phyloP scores from a whole-genome alignment of 148 eudicot genomes.

The Limonium bicolor region DNA sequence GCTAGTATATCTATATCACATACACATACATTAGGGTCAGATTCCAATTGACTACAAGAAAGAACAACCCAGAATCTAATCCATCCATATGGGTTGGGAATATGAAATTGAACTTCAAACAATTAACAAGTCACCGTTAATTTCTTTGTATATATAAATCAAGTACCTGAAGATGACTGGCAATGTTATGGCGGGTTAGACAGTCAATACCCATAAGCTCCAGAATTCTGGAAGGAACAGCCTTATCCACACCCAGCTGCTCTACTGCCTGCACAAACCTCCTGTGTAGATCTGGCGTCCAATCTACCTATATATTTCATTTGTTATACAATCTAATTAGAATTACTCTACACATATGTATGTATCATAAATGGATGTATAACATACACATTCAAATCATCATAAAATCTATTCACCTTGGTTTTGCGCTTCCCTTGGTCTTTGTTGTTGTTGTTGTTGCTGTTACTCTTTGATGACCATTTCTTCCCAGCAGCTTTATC shows the following conservation, averaged over 20 bases:
- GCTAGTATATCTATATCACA: too few species aligned
- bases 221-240: slow-evolving; percentile 89
- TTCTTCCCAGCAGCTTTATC: slow-evolving; percentile 2
- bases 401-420: slow-evolving; percentile 15
- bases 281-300: slow-evolving; percentile 98
- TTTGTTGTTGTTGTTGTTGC: slow-evolving; percentile 1
- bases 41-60: too few species aligned
- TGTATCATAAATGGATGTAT: slow-evolving; percentile 1
- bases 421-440: slow-evolving; percentile 25
- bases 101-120: too few species aligned
- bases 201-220: slow-evolving; percentile 95
- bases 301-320: slow-evolving; percentile 52
- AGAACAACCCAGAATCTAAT: too few species aligned
- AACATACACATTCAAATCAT: not conserved
- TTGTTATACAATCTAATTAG: not conserved
- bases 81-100: too few species aligned
- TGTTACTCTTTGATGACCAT: not conserved
- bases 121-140: too few species aligned
- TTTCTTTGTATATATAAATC: too few species aligned
- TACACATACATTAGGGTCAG: too few species aligned
- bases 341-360: slow-evolving; percentile 1
- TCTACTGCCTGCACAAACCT: slow-evolving; percentile 97
- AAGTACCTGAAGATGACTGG: slow-evolving; percentile 97
- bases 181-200: slow-evolving; percentile 96
- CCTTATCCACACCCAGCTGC: slow-evolving; percentile 95